Evolutionary conservation across 768 basidiomycete species (phyloP).

Genomic region (Exsudoporus frostii): DNA sequence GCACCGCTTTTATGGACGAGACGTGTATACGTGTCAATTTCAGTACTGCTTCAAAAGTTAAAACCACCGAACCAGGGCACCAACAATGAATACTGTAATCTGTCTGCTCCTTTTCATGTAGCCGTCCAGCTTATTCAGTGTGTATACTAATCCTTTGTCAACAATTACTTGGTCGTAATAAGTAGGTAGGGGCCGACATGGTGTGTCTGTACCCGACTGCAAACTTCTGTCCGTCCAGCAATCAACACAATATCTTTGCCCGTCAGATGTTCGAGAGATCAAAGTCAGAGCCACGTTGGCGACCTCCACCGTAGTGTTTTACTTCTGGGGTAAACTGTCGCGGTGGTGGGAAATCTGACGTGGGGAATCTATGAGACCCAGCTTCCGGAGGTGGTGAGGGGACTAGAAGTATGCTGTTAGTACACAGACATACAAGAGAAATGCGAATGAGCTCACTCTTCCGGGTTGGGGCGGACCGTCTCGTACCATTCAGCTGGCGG

Average conservation of each 20-base stretch:
- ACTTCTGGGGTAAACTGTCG: conserved; percentile 50
- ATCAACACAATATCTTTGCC: neutral
- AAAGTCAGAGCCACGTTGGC: conserved; percentile 69
- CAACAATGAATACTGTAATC: neutral
- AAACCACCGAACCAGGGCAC: neutral
- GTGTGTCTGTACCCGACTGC: neutral
- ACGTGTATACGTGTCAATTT: conserved; percentile 32
- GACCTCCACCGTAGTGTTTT: conserved; percentile 64
- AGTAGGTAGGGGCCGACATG: neutral
- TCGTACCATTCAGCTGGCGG: conserved; percentile 29
- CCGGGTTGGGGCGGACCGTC: conserved; percentile 37
- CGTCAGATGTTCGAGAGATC: conserved; percentile 42
- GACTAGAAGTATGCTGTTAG: conserved; percentile 34
- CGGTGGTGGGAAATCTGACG: conserved; percentile 76
- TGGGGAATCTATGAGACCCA: conserved; percentile 71
- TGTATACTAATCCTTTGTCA: no score
- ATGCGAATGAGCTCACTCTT: conserved; percentile 42
- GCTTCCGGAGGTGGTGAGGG: conserved; percentile 59
- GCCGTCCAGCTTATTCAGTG: no score
- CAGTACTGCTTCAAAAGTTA: no score
- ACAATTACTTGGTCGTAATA: neutral
- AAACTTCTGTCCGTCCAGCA: neutral
- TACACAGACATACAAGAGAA: neutral
- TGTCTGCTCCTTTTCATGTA: neutral
- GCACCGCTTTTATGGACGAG: conserved; percentile 21